A percentile compares a stretch with the other conserved stretches of the same genome.
Conservation (phyloP, 257 asterid genomes). For the Plantago major region DNA sequence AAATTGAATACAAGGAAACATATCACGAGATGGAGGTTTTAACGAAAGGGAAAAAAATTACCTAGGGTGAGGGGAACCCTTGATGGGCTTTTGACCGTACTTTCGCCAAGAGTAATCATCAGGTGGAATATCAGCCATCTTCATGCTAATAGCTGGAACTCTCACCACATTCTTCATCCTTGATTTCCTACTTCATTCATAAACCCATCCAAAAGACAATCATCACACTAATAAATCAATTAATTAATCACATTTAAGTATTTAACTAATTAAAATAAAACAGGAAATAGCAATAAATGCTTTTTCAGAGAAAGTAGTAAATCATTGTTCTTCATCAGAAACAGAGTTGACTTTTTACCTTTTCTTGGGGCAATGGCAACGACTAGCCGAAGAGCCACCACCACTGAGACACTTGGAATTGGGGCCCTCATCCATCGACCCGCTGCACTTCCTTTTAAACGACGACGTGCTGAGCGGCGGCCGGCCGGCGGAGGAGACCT, state of each 20-base stretch:
- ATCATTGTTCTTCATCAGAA: not conserved
- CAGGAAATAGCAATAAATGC: too few species aligned
- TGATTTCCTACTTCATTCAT: slow-evolving; percentile 39
- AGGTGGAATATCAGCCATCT: slow-evolving; percentile 80
- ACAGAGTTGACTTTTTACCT: slow-evolving; percentile 28
- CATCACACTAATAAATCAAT: not conserved
- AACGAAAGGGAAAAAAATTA: not conserved
- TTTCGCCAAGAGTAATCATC: slow-evolving; percentile 84
- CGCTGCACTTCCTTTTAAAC: slow-evolving; percentile 58
- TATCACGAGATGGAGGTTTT: not conserved
- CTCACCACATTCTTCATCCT: slow-evolving; percentile 47
- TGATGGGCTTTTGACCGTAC: slow-evolving; percentile 81
- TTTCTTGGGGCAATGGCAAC: slow-evolving; percentile 80
- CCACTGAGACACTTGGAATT: slow-evolving; percentile 34
- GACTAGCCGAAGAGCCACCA: slow-evolving; percentile 48
- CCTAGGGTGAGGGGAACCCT: slow-evolving; percentile 85
- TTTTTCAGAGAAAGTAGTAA: not conserved
- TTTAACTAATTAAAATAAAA: too few species aligned
- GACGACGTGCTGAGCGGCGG: slow-evolving; percentile 49
- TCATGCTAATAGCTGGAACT: slow-evolving; percentile 65
- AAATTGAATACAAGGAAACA: too few species aligned
- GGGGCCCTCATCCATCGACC: slow-evolving; percentile 40
- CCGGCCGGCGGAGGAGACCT: slow-evolving; percentile 58
- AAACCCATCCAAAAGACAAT: not conserved
- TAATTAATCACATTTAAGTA: too few species aligned